Percentiles rank a stretch among this genome's conserved stretches.
Evolutionary conservation across 306 rosid species (phyloP).

Genomic region (Acacia crassicarpa): DNA sequence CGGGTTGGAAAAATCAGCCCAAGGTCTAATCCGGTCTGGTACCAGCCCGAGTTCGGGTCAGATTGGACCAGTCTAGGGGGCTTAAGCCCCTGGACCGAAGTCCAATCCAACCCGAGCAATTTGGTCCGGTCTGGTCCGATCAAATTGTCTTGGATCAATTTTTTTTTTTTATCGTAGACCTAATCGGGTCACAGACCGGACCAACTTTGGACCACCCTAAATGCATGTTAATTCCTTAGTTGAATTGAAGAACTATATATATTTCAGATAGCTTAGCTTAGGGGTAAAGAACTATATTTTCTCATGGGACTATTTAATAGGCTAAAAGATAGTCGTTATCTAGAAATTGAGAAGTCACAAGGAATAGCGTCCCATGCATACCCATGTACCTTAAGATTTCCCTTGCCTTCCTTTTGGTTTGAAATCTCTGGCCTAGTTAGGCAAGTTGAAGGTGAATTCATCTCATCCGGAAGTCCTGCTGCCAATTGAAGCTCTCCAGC

Average conservation of each 20-base stretch:
- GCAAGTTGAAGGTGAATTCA: constrained; percentile 54
- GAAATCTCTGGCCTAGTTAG: constrained; percentile 59
- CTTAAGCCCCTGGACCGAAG: too few relatives aligned
- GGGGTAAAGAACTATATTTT: not conserved
- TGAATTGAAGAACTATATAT: not conserved
- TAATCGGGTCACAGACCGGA: too few relatives aligned
- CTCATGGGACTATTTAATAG: not conserved
- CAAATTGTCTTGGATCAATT: too few relatives aligned
- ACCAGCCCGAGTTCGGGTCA: too few relatives aligned
- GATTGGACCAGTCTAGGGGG: too few relatives aligned
- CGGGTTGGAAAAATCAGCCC: too few relatives aligned
- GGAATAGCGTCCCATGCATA: constrained; percentile 20
- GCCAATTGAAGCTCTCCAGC: constrained; percentile 70
- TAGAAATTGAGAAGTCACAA: constrained; percentile 5
- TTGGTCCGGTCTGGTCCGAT: too few relatives aligned
- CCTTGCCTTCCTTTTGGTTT: constrained; percentile 41
- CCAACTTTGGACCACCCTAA: too few relatives aligned
- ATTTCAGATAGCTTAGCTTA: not conserved
- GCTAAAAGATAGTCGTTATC: not conserved
- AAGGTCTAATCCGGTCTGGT: too few relatives aligned
- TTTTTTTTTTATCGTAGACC: too few relatives aligned
- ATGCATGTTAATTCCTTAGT: not conserved
- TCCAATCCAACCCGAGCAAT: too few relatives aligned
- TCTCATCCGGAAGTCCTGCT: constrained; percentile 49
- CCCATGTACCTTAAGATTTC: constrained; percentile 18